Base-by-base conservation (phyloP, 1,139 yeast genomes). In the Protomyces inundatus region DNA sequence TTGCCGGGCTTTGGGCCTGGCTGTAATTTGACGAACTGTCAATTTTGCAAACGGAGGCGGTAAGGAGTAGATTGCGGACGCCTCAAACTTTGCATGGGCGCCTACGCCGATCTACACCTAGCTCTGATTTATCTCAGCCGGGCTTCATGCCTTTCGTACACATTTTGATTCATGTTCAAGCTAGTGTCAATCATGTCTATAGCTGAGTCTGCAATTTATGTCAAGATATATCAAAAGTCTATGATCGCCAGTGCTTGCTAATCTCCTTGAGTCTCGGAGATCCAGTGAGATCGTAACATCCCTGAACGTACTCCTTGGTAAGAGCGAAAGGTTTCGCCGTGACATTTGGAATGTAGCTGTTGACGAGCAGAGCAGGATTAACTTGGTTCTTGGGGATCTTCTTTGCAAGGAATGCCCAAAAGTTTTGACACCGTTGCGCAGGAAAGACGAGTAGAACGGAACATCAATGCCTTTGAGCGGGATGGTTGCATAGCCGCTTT, bases 401-500 rank as follows among this genome's bases (percentile, higher is more conserved):
- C 87, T 90, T 93, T 76, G 87, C 86, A 80, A 93, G 83, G 85
- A 93, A 95, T 80, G 93, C 88, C 82, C 93, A 91, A 93, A 93
- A 72, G 98, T 98, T 79, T 90, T 91, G 68, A 93, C 99, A 79
- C 99, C 99, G 68, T 95, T 88, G 83, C 93, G 88, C 80, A 93
- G 83, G 81, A 95, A 93, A 40, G 96, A 87, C 53, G 97, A 90
- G 79, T 95, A 98, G 97, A 93, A 93, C 68, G 99, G 99, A 74
- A 93, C 99, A 35, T 97, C 90, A 71, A 93, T 93, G 72, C 98
- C 98, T 82, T 88, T 91, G 77, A 93, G 84, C 76, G 99, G 99
- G 72, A 93, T 93, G 73, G 95, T 95, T 57, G 99, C 98, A 72
- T 88, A 93, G 48, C 99, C 99, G 80, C 98, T 87, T 79, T 93